These are phyloP conservation scores for Aspergillus japonicus DNA, from an alignment of 2,329 filamentous ascomycete genomes.

Conservation along the genomic window DNA sequence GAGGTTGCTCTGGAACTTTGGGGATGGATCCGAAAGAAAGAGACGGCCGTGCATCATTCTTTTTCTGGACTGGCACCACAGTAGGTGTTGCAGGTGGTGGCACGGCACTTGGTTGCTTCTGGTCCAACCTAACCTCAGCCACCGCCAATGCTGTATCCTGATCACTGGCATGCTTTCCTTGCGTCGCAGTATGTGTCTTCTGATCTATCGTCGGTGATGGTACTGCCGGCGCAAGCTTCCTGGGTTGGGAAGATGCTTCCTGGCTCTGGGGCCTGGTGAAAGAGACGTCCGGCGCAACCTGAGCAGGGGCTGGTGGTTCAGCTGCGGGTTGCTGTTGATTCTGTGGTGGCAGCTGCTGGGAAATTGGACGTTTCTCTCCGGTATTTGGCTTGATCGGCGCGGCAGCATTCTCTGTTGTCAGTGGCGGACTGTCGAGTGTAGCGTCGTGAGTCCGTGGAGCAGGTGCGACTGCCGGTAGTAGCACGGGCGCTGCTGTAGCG, in stretches of 20 bases:
- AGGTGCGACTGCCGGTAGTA: constrained; percentile 35
- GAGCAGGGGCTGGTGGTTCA: constrained; percentile 5
- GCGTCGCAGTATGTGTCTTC: constrained; percentile 16
- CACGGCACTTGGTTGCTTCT: constrained; percentile 17
- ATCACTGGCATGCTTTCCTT: constrained; percentile 26
- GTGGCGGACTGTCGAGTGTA: constrained; percentile 17
- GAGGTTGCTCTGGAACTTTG: constrained; percentile 36
- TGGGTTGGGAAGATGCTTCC: constrained; percentile 11
- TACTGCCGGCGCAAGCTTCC: constrained; percentile 42
- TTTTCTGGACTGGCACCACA: constrained; percentile 24
- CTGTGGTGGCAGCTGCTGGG: constrained; percentile 10
- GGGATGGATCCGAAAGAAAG: constrained; percentile 26
- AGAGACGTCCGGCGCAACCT: constrained; percentile 12
- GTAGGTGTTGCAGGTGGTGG: constrained; percentile 20
- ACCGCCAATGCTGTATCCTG: constrained; percentile 24
- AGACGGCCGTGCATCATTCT: constrained; percentile 30
- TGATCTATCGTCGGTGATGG: constrained; percentile 51
- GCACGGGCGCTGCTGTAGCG: constrained; percentile 35
- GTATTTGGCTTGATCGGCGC: constrained; percentile 12
- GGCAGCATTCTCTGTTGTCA: constrained; percentile 18
- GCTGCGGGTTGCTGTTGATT: constrained; percentile 11
- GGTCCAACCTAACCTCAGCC: constrained; percentile 20
- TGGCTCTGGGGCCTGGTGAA: constrained; percentile 14
- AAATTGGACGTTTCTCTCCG: constrained; percentile 3
- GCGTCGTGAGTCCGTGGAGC: constrained; percentile 31